Percentiles rank a stretch among this genome's conserved stretches.
Evolutionary conservation across 129 eudicot species (phyloP).

Genomic region (Apium graveolens): DNA sequence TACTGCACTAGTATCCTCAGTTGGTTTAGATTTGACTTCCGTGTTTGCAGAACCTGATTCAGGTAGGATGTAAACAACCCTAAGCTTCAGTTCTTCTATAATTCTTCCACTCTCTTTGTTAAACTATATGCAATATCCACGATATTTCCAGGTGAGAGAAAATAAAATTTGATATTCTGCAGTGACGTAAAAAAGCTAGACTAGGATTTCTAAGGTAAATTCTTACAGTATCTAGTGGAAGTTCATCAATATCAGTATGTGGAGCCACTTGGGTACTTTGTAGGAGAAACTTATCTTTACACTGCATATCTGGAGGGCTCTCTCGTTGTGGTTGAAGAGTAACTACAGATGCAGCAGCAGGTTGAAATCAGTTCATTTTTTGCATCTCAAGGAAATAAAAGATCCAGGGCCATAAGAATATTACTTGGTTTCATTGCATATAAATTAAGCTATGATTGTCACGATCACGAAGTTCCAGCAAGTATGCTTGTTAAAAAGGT

Average conservation of each 20-base stretch:
- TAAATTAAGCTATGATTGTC: background rate
- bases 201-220: background rate
- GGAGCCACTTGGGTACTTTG: slow-evolving; percentile 69
- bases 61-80: slow-evolving; percentile 48
- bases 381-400: background rate
- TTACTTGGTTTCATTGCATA: background rate
- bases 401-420: background rate
- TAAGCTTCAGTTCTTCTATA: slow-evolving; percentile 75
- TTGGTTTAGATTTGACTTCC: slow-evolving; percentile 27
- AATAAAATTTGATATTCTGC: background rate
- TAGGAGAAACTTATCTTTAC: slow-evolving; percentile 83
- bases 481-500: background rate
- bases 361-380: slow-evolving; percentile 11
- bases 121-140: slow-evolving; percentile 40
- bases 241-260: slow-evolving; percentile 57
- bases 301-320: slow-evolving; percentile 85
- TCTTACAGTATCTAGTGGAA: slow-evolving; percentile 72
- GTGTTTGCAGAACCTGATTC: slow-evolving; percentile 25
- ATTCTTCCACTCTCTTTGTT: slow-evolving; percentile 60
- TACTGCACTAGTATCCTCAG: slow-evolving; percentile 35
- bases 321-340: slow-evolving; percentile 88
- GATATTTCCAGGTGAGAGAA: background rate
- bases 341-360: slow-evolving; percentile 35
- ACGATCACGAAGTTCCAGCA: background rate
- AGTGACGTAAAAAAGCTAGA: background rate